Base-by-base conservation (phyloP, 495 filamentous ascomycete genomes). In the Aspergillus avenaceus region DNA sequence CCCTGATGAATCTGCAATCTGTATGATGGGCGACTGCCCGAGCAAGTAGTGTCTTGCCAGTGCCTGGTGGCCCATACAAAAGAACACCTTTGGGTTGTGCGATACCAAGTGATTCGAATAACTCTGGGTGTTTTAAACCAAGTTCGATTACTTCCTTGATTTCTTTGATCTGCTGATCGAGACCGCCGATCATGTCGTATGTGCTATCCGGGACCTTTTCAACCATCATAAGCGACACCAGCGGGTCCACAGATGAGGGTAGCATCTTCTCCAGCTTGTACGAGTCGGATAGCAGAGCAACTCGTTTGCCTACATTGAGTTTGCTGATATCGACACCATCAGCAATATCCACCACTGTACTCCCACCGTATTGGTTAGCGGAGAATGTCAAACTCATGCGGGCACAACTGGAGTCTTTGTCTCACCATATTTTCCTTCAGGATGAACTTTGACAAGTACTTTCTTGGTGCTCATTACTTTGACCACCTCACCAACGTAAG, bases 181-280 rank as follows among this genome's bases (percentile, higher is more conserved):
- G 78, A 52, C 93, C 93, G 68, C 93, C 93, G 61, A 99, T 99
- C 93, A 99, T 99, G 74, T 99, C 93, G 76, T 99, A 99, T 64
- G 93, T 99, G 74, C 90, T 96, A 75, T 99, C 93, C 23, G 93
- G 93, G 22, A 99, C 93, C 74, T 99, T 99, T 70, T 99, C 93
- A 37, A 99, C 93, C 95, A 99, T 97, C 93, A 99, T 99, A 61
- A 99, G 89, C n/a, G 93, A 97, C 28, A 99, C 93, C 42, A 98
- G 85, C 25, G 93, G 93, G 65, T 98, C 93, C 62, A 98, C 92
- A 47, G 92, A 93, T 50, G 91, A 96, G 18, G 93, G 93, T 9
- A 98, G 84, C 77, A 97, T 95, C 75, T 95, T 95, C 68, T 97
- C 92, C 61, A 98, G 84, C 69, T 96, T 96, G 78, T 98, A 98